Percentiles rank a stretch among this genome's conserved stretches.
These are phyloP conservation scores for Penicillium sp. DNA, from an alignment of 2,329 filamentous ascomycete genomes.

Conservation along the genomic window DNA sequence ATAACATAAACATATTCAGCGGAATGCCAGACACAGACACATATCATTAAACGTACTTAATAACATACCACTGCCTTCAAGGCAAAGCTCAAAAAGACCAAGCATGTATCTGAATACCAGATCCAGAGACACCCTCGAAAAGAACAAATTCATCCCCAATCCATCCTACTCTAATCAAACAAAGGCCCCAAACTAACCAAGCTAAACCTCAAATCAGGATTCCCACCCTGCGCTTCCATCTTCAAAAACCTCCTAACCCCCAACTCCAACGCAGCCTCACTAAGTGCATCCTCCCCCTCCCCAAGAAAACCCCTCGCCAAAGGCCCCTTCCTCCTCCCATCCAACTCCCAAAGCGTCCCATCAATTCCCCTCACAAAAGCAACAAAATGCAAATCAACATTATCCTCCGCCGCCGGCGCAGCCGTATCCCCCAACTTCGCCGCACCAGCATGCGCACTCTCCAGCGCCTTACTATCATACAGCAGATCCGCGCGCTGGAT, in stretches of 20 bases:
- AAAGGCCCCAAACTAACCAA: slow-evolving; percentile 59
- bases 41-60: background rate
- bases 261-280: slow-evolving; percentile 69
- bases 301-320: slow-evolving; percentile 64
- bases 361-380: slow-evolving; percentile 80
- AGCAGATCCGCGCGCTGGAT: slow-evolving; percentile 68
- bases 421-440: slow-evolving; percentile 75
- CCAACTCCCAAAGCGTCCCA: slow-evolving; percentile 76
- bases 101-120: background rate
- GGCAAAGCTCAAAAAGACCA: background rate
- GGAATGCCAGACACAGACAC: background rate
- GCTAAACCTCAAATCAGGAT: slow-evolving; percentile 61
- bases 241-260: slow-evolving; percentile 64
- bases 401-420: slow-evolving; percentile 74
- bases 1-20: background rate
- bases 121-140: background rate
- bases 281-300: slow-evolving; percentile 68
- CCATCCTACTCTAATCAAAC: slow-evolving; percentile 45
- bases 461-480: slow-evolving; percentile 73
- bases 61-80: background rate
- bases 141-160: background rate
- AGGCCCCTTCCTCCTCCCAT: slow-evolving; percentile 72
- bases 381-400: slow-evolving; percentile 92
- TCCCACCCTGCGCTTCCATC: slow-evolving; percentile 57
- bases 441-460: slow-evolving; percentile 74